phyloP scores from a whole-genome alignment of 23 red algal species.

The Gracilaria caudata region DNA sequence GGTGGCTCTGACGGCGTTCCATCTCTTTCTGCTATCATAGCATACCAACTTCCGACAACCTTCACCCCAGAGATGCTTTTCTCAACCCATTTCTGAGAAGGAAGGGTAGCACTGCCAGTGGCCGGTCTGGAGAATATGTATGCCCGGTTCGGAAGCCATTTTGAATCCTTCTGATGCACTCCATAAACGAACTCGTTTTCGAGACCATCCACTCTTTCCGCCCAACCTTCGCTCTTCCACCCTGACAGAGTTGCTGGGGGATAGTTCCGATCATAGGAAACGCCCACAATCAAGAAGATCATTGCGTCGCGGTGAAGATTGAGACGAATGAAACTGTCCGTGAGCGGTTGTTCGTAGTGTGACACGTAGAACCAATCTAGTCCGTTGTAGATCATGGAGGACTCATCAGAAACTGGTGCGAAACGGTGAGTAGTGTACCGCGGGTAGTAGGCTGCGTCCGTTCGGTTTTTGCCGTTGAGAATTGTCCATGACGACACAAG shows the following conservation, averaged over 20 bases:
- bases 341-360: background rate
- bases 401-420: background rate
- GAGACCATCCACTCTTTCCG: background rate
- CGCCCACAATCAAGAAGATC: slow-evolving; percentile 17
- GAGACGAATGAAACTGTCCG: slow-evolving; percentile 21
- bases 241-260: background rate
- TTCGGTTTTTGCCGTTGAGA: background rate
- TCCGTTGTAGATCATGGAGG: background rate
- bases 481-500: slow-evolving; percentile 34
- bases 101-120: background rate
- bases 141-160: background rate
- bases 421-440: slow-evolving; percentile 8
- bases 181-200: slow-evolving; percentile 3
- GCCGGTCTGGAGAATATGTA: slow-evolving; percentile 35
- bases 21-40: slow-evolving; percentile 50
- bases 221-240: slow-evolving; percentile 46
- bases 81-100: slow-evolving; percentile 29
- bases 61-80: slow-evolving; percentile 16
- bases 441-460: slow-evolving; percentile 14
- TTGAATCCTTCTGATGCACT: slow-evolving; percentile 36
- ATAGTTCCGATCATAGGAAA: background rate
- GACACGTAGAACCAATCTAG: slow-evolving; percentile 37
- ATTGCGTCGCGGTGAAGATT: slow-evolving; percentile 29
- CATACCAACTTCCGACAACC: slow-evolving; percentile 16
- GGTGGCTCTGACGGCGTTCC: slow-evolving; percentile 33